Conservation (phyloP, 495 filamentous ascomycete genomes). For the Podospora didyma region DNA sequence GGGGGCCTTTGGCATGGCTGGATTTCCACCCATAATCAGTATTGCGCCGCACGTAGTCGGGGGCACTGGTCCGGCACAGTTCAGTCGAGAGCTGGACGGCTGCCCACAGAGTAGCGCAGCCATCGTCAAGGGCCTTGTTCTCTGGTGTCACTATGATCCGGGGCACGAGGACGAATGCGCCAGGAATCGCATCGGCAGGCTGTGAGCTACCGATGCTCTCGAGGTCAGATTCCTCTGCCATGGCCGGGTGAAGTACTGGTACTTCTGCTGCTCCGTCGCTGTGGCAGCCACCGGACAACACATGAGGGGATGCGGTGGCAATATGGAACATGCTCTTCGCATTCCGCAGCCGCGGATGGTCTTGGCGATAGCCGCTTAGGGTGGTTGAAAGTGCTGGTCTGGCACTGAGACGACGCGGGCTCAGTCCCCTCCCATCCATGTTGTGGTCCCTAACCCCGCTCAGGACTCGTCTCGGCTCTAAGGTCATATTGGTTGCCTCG, state of each 20-base stretch:
- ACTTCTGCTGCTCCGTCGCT: neutral
- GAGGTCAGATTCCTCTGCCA: neutral
- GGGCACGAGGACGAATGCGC: conserved; percentile 36
- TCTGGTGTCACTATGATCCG: conserved; percentile 48
- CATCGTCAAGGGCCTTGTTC: conserved; percentile 38
- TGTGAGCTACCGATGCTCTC: neutral
- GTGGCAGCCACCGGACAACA: neutral
- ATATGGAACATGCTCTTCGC: conserved; percentile 16
- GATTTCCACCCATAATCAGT: neutral
- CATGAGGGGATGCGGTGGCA: neutral
- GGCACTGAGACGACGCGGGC: neutral
- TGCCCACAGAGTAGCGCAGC: conserved; percentile 36
- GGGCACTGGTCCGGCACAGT: conserved; percentile 19
- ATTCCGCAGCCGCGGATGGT: conserved; percentile 2
- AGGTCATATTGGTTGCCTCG: neutral
- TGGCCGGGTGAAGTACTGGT: neutral
- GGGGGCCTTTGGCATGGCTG: neutral
- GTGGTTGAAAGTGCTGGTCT: neutral
- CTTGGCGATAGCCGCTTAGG: neutral
- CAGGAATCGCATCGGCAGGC: neutral
- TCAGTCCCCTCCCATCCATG: neutral
- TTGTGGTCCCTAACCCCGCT: neutral
- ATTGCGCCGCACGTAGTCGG: neutral
- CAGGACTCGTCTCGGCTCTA: neutral
- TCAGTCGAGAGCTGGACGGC: conserved; percentile 44